These are phyloP conservation scores for Boletus sp. DNA, from an alignment of 768 basidiomycete species.

Conservation along the genomic window DNA sequence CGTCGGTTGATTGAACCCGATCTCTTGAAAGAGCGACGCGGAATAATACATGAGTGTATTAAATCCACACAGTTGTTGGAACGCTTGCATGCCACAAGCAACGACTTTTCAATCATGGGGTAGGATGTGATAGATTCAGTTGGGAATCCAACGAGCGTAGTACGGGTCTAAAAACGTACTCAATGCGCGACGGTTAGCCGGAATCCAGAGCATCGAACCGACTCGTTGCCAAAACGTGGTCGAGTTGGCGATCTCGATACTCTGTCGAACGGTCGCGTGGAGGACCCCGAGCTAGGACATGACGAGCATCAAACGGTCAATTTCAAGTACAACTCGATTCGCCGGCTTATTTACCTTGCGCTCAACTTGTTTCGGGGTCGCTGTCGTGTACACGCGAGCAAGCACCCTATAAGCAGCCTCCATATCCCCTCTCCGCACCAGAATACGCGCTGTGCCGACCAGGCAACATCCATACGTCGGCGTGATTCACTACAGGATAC, in stretches of 20 bases:
- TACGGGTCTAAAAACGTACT: constrained; percentile 39
- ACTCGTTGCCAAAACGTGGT: constrained; percentile 61
- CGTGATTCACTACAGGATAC: neutral
- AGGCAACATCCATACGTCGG: neutral
- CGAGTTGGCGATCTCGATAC: constrained; percentile 57
- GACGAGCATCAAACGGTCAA: neutral
- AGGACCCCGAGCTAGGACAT: constrained; percentile 52
- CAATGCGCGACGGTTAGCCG: constrained; percentile 65
- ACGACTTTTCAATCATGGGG: constrained; percentile 46
- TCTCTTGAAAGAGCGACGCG: constrained; percentile 74
- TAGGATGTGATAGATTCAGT: neutral
- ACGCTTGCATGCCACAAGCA: constrained; percentile 78
- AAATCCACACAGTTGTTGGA: constrained; percentile 83
- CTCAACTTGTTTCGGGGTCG: constrained; percentile 62
- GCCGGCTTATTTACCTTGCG: constrained; percentile 46
- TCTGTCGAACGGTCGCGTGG: constrained; percentile 56
- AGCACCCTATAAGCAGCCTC: constrained; percentile 54
- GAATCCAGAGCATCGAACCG: constrained; percentile 51
- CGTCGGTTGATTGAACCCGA: constrained; percentile 81
- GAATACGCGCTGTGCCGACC: constrained; percentile 50
- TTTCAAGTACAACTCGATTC: neutral
- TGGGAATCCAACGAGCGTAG: neutral
- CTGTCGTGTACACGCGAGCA: constrained; percentile 65
- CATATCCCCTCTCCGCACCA: constrained; percentile 55
- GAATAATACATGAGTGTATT: constrained; percentile 79